These are phyloP conservation scores for Toxicodendron radicans DNA, from an alignment of 345 rosid genomes.

Conservation along the genomic window DNA sequence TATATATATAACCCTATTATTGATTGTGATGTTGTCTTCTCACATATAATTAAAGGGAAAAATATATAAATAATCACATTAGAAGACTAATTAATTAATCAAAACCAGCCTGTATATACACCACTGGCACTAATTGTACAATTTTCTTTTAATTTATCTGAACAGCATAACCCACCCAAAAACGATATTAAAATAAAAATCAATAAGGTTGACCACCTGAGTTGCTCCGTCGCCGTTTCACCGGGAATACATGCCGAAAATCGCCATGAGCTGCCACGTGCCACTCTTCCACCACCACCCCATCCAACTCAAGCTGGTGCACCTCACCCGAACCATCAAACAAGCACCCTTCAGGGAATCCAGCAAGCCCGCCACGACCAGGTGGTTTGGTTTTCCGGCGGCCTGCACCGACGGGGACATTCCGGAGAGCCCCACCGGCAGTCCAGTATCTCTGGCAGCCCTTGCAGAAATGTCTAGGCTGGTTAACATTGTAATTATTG, in stretches of 20 bases:
- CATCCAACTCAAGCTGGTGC: constrained; percentile 56
- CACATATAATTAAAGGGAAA: not conserved
- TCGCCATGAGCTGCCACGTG: constrained; percentile 45
- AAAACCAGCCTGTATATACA: constrained; percentile 21
- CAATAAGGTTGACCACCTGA: constrained; percentile 56
- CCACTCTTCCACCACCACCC: constrained; percentile 64
- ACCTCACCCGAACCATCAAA: constrained; percentile 44
- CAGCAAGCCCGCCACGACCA: constrained; percentile 30
- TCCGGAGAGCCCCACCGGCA: constrained; percentile 91
- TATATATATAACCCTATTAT: not conserved
- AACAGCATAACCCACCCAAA: not conserved
- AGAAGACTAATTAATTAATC: constrained; percentile 12
- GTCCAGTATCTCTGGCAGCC: constrained; percentile 99
- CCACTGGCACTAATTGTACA: constrained; percentile 13
- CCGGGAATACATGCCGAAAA: constrained; percentile 59
- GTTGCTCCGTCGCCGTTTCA: constrained; percentile 55
- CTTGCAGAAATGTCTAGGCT: constrained; percentile 95
- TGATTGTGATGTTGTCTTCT: not conserved
- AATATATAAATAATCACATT: not conserved
- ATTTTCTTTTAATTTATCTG: constrained; percentile 12
- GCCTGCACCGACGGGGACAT: constrained; percentile 94
- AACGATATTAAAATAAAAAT: constrained; percentile 18
- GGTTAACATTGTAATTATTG: constrained; percentile 96
- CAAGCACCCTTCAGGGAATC: constrained; percentile 35
- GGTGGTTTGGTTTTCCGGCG: constrained; percentile 84